phyloP scores from a whole-genome alignment of 2,329 filamentous ascomycete species.

The Dichotomopilus funicola region DNA sequence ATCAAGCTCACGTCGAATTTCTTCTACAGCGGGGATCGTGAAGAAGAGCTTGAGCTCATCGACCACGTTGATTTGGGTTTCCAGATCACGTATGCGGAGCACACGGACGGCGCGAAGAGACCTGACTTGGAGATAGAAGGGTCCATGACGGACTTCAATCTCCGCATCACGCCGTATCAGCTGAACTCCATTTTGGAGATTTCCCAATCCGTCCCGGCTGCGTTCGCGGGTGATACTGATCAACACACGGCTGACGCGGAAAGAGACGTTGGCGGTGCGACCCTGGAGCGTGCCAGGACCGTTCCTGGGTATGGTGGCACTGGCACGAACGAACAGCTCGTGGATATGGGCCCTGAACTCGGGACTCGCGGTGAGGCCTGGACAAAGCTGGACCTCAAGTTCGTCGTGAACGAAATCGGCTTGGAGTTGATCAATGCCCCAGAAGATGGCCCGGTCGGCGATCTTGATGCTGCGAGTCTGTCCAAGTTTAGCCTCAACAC shows the following conservation, averaged over 20 bases:
- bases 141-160: constrained; percentile 86
- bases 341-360: constrained; percentile 63
- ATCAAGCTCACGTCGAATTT: constrained; percentile 86
- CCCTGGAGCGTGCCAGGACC: constrained; percentile 43
- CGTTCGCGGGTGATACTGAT: constrained; percentile 70
- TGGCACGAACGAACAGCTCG: constrained; percentile 35
- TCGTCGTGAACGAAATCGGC: constrained; percentile 80
- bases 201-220: constrained; percentile 77
- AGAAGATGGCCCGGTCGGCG: constrained; percentile 69
- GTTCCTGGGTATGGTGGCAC: constrained; percentile 33
- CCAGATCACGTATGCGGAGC: constrained; percentile 85
- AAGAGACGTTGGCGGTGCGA: constrained; percentile 60
- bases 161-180: constrained; percentile 84
- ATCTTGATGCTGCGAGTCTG: constrained; percentile 71
- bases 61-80: constrained; percentile 94
- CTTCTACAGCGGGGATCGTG: constrained; percentile 63
- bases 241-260: constrained; percentile 67
- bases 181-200: constrained; percentile 84
- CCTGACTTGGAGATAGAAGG: constrained; percentile 91
- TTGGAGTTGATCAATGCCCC: constrained; percentile 78
- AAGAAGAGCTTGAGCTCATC: constrained; percentile 91
- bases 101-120: constrained; percentile 66
- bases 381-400: constrained; percentile 90
- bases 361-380: constrained; percentile 64
- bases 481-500: constrained; percentile 93